These are phyloP conservation scores for Trametes sanguinea DNA, from an alignment of 768 basidiomycete genomes.

Conservation along the genomic window DNA sequence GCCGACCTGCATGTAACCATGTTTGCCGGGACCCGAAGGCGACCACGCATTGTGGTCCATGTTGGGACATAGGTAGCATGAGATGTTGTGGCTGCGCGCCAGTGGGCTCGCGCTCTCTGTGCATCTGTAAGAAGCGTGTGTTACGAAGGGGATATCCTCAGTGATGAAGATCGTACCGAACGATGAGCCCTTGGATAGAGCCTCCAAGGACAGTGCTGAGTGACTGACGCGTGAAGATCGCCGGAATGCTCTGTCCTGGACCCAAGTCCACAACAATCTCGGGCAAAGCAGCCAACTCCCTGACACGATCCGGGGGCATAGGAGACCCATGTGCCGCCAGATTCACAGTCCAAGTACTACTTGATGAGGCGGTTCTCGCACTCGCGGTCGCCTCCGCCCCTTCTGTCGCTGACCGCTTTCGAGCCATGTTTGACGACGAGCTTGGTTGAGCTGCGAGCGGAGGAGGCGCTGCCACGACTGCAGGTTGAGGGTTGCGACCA, in stretches of 20 bases:
- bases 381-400: background rate
- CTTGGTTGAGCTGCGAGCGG: no score
- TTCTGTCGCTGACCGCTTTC: background rate
- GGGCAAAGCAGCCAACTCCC: slow-evolving; percentile 30
- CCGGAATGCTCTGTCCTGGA: slow-evolving; percentile 27
- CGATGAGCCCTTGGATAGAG: slow-evolving; percentile 33
- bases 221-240: slow-evolving; percentile 42
- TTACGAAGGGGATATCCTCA: background rate
- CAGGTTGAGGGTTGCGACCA: background rate
- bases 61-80: slow-evolving; percentile 51
- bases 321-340: slow-evolving; percentile 16
- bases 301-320: slow-evolving; percentile 27
- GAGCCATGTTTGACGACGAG: background rate
- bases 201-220: slow-evolving; percentile 44
- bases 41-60: slow-evolving; percentile 58
- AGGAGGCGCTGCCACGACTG: no score
- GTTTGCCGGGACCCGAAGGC: slow-evolving; percentile 47
- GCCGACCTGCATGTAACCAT: slow-evolving; percentile 60
- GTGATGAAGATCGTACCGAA: slow-evolving; percentile 9
- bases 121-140: slow-evolving; percentile 1
- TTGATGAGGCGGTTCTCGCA: background rate
- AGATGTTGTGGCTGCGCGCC: slow-evolving; percentile 37
- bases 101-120: slow-evolving; percentile 27
- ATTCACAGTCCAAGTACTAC: background rate
- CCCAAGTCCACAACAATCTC: slow-evolving; percentile 29